These are phyloP conservation scores for Plenodomus biglobosus DNA, from an alignment of 2,329 filamentous ascomycete genomes.

Conservation along the genomic window DNA sequence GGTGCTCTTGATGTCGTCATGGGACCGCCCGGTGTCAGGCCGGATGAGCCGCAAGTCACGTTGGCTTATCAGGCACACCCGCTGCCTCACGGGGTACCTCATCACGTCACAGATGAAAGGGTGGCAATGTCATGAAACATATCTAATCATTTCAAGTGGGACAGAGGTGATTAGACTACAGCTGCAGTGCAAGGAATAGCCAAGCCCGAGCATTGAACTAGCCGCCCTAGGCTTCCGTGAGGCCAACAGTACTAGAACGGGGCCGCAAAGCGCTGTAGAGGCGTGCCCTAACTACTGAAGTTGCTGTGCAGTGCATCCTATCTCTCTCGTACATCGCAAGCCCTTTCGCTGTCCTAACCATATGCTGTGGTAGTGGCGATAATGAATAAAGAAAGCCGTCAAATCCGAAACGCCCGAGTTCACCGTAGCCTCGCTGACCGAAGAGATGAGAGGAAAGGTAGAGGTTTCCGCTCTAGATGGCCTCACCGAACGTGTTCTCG, in stretches of 20 bases:
- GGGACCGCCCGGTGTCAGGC: constrained; percentile 25
- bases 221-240: constrained; percentile 1
- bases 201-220: constrained; percentile 9
- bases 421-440: constrained; percentile 26
- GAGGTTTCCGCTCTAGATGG: constrained; percentile 32
- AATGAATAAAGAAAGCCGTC: constrained; percentile 26
- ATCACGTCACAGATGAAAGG: constrained; percentile 3
- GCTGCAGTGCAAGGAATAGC: constrained; percentile 15
- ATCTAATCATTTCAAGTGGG: constrained; percentile 23
- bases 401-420: constrained; percentile 36
- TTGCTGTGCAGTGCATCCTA: constrained; percentile 6
- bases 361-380: constrained; percentile 16
- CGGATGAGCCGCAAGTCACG: constrained; percentile 38
- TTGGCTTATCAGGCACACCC: constrained; percentile 22
- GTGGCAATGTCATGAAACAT: constrained; percentile 6
- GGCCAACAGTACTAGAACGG: not conserved
- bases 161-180: constrained; percentile 24
- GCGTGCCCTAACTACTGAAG: constrained; percentile 7
- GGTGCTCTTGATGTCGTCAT: constrained; percentile 39
- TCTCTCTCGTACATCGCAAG: not conserved
- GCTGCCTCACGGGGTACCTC: constrained; percentile 11
- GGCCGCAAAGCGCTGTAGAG: constrained; percentile 2
- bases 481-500: constrained; percentile 92
- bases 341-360: constrained; percentile 12
- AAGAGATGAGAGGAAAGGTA: constrained; percentile 19